phyloP scores from a whole-genome alignment of 257 asterid species.

The Solanum tarijense region DNA sequence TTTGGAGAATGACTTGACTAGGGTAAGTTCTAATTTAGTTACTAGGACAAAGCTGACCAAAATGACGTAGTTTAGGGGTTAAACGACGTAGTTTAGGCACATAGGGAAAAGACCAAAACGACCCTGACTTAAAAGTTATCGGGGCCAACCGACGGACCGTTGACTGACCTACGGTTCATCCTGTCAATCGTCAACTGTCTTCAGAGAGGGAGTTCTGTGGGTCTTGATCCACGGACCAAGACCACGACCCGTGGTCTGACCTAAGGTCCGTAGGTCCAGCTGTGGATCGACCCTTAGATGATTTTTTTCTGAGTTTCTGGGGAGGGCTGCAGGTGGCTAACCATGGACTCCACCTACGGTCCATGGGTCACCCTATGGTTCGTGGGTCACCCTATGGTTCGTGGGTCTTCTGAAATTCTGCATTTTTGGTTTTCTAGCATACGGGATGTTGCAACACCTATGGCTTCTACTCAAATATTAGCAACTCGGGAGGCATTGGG shows the following conservation, averaged over 20 bases:
- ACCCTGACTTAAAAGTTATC: neutral
- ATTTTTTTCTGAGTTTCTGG: no score
- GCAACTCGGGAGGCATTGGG: neutral
- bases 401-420: no score
- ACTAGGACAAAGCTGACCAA: neutral
- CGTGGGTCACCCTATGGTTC: neutral
- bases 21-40: neutral
- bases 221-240: neutral
- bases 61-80: no score
- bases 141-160: neutral
- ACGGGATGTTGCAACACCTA: neutral
- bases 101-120: no score
- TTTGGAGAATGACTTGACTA: neutral
- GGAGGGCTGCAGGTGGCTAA: neutral
- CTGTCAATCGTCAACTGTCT: no score
- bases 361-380: no score
- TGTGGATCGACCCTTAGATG: neutral
- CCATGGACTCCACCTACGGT: neutral
- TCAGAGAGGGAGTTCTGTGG: no score
- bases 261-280: neutral
- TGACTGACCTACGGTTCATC: neutral
- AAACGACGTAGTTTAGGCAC: neutral
- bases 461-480: neutral
- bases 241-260: neutral
- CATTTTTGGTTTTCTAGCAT: neutral